phyloP scores from a whole-genome alignment of 257 asterid species.

The Striga asiatica region DNA sequence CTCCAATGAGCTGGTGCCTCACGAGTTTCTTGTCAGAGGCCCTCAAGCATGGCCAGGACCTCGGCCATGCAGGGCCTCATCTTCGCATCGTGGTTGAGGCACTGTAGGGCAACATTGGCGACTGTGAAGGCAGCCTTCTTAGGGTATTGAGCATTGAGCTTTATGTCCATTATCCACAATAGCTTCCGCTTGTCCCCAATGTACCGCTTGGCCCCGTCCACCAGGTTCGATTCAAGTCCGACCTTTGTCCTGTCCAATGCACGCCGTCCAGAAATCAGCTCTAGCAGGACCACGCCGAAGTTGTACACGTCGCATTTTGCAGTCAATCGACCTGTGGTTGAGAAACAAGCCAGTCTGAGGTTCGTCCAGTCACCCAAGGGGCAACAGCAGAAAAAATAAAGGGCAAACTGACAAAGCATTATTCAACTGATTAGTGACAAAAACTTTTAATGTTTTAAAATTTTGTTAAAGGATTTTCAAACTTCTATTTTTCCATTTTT shows the following conservation, averaged over 20 bases:
- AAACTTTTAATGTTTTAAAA: too few relatives aligned
- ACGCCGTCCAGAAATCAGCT: not conserved
- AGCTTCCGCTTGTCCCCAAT: conserved; percentile 46
- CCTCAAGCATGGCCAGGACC: conserved; percentile 50
- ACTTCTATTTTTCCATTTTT: too few relatives aligned
- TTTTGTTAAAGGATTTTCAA: too few relatives aligned
- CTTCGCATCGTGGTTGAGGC: conserved; percentile 47
- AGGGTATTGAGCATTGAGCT: conserved; percentile 67
- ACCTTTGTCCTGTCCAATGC: not conserved
- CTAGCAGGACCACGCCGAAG: not conserved
- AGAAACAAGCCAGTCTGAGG: not conserved
- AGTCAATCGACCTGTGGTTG: not conserved
- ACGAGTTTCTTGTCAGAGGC: too few relatives aligned
- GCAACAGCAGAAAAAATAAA: too few relatives aligned
- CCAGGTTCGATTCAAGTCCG: not conserved
- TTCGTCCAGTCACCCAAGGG: too few relatives aligned
- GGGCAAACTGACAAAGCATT: too few relatives aligned
- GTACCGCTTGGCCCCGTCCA: not conserved
- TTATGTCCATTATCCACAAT: conserved; percentile 67
- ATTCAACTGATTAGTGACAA: too few relatives aligned
- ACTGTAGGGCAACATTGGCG: conserved; percentile 48
- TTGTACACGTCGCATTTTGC: not conserved
- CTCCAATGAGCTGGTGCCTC: too few relatives aligned
- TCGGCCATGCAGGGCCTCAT: conserved; percentile 62
- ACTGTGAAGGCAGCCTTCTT: conserved; percentile 59